Evolutionary conservation across 2,329 filamentous ascomycete species (phyloP), one percentile per base, ranked within the genome.

Genomic region (Hypoxylon sp.): DNA sequence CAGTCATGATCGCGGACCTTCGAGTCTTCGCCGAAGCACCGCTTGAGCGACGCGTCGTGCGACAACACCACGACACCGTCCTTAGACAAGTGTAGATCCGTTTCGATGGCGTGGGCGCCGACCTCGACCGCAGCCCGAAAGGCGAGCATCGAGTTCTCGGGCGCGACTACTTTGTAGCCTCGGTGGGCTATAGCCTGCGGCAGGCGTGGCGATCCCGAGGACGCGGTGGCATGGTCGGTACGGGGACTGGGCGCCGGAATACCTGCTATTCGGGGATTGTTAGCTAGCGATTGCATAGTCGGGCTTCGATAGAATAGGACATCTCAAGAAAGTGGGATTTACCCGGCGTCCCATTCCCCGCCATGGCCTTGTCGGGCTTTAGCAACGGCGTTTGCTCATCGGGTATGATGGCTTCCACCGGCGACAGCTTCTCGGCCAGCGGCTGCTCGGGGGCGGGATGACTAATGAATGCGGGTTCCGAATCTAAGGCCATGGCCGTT

Each of bases 21-120:
- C 35, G 90, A 85, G 32, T 91, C 83, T n/a, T 88, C 81, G 11
- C 94, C 94, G 77, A 92, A 98, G 79, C 93, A 97, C 51, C 95
- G 88, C 79, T 92, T 90, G 35, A 98, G 83, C 2, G 88, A 90
- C 5, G 87, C 82, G 77, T 98, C 94, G 88, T 94, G 94, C 50
- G 91, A 93, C 44, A 98, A 82, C 8, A 98, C 93, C 0, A 97
- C 92, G 0, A 97, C 90, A 6, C 91, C 90, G 75, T 98, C 95
- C 68, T 86, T 89, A 13, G 93, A 91, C 35, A 98, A 81, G 78
- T 97, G 94, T 7, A 98, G 80, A 75, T 98, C 95, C 17, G 93
- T 97, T 82, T 98, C 95, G 29, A 98, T 83, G 0, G 92, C 95
- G 74, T 97, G 88, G 0, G 92, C 89, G 19, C 93, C 93, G 17